Conservation (phyloP, 129 eudicot genomes). For the Sambucus nigra region DNA sequence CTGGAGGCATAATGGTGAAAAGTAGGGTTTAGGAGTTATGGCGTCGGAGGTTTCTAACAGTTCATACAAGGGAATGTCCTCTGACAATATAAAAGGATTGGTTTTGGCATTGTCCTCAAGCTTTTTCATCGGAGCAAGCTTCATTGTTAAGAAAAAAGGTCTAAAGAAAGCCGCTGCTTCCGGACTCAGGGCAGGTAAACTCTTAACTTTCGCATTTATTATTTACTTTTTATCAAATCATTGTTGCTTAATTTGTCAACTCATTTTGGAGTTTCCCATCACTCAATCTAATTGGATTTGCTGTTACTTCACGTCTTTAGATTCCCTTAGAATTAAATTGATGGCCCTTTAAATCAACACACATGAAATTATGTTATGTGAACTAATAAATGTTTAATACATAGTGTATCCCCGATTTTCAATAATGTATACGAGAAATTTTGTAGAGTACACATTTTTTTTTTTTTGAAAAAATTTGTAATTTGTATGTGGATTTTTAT, state of each 20-base stretch:
- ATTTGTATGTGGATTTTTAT: too few species aligned
- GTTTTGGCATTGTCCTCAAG: conserved; percentile 88
- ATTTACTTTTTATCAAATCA: too few species aligned
- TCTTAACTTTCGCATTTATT: neutral
- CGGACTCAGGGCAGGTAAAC: conserved; percentile 78
- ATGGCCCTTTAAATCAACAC: neutral
- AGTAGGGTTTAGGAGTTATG: conserved; percentile 16
- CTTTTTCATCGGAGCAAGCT: conserved; percentile 86
- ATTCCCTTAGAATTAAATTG: neutral
- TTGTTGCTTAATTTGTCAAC: too few species aligned
- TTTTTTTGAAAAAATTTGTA: too few species aligned
- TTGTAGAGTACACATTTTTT: too few species aligned
- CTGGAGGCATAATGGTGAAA: too few species aligned
- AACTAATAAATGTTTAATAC: too few species aligned
- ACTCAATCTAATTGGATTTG: neutral
- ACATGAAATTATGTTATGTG: too few species aligned
- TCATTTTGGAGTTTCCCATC: too few species aligned
- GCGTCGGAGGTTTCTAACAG: conserved; percentile 33
- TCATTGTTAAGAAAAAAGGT: conserved; percentile 95
- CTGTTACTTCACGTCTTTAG: neutral
- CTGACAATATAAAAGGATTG: conserved; percentile 82
- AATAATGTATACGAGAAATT: too few species aligned
- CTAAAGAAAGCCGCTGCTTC: conserved; percentile 89
- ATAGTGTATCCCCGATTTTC: too few species aligned
- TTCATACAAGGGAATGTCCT: conserved; percentile 82